phyloP scores from a whole-genome alignment of 2,329 filamentous ascomycete species.

The Coniosporium tulheliwenetii region DNA sequence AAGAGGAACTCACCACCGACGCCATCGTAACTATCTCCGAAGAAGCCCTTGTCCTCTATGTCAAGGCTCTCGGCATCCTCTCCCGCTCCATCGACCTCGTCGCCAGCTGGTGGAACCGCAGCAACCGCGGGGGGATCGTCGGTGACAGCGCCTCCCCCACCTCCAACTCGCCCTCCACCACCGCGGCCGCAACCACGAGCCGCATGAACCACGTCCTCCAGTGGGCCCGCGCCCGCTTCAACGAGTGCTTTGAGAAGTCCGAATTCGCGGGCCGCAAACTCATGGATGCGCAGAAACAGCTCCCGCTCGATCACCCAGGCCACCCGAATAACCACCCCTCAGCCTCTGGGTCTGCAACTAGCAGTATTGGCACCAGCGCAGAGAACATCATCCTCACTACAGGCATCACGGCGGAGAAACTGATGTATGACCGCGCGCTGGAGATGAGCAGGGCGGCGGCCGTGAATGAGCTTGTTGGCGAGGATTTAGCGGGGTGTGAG shows the following conservation, averaged over 20 bases:
- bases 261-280: slow-evolving; percentile 85
- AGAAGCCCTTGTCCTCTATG: slow-evolving; percentile 87
- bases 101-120: slow-evolving; percentile 77
- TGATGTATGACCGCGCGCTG: slow-evolving; percentile 94
- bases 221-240: slow-evolving; percentile 88
- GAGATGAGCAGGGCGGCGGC: slow-evolving; percentile 94
- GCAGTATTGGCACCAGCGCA: slow-evolving; percentile 45
- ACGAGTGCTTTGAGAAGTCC: slow-evolving; percentile 91
- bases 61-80: slow-evolving; percentile 80
- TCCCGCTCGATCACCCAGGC: slow-evolving; percentile 72
- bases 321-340: slow-evolving; percentile 65
- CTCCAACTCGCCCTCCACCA: slow-evolving; percentile 21
- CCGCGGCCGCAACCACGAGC: slow-evolving; percentile 33
- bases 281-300: slow-evolving; percentile 65
- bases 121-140: slow-evolving; percentile 48
- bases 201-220: slow-evolving; percentile 89
- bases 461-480: slow-evolving; percentile 87
- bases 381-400: slow-evolving; percentile 74
- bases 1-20: slow-evolving; percentile 68
- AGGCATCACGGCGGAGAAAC: slow-evolving; percentile 83
- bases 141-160: slow-evolving; percentile 25
- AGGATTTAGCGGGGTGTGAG: slow-evolving; percentile 76
- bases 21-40: slow-evolving; percentile 79
- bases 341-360: slow-evolving; percentile 31
- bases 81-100: slow-evolving; percentile 94